Conservation (phyloP, 2,329 filamentous ascomycete species). For the Chrysosporium keratinophilum region DNA sequence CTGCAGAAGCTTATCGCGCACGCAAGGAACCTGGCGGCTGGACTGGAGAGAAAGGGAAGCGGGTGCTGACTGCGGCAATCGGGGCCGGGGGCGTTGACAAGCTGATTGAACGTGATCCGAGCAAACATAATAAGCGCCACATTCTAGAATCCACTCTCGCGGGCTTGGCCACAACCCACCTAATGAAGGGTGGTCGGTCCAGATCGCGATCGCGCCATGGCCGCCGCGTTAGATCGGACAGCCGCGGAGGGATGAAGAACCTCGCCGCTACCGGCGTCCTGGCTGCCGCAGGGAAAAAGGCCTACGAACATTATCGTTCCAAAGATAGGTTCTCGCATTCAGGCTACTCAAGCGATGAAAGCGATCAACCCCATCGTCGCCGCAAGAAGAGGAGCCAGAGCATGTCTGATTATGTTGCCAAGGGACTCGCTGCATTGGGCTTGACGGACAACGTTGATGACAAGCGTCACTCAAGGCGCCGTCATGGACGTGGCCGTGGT, state of each 20-base stretch:
- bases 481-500: conserved; percentile 24
- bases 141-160: conserved; percentile 79
- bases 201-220: conserved; percentile 31
- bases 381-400: conserved; percentile 38
- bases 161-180: conserved; percentile 72
- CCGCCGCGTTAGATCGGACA: conserved; percentile 33
- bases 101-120: conserved; percentile 54
- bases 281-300: conserved; percentile 41
- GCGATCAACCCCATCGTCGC: conserved; percentile 45
- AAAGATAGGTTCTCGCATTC: conserved; percentile 21
- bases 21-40: conserved; percentile 81
- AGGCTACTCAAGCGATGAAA: conserved; percentile 39
- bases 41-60: conserved; percentile 85
- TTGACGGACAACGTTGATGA: conserved; percentile 23
- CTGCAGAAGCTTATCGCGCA: conserved; percentile 81
- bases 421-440: conserved; percentile 38
- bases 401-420: conserved; percentile 36
- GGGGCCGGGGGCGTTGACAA: conserved; percentile 80
- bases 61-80: conserved; percentile 74
- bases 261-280: conserved; percentile 36
- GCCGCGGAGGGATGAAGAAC: conserved; percentile 34
- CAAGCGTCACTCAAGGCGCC: conserved; percentile 17
- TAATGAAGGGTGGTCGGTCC: conserved; percentile 73
- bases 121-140: conserved; percentile 66
- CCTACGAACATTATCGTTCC: conserved; percentile 37